Conservation (phyloP, 164 flowering plant species). For the Tinospora cordifolia region DNA sequence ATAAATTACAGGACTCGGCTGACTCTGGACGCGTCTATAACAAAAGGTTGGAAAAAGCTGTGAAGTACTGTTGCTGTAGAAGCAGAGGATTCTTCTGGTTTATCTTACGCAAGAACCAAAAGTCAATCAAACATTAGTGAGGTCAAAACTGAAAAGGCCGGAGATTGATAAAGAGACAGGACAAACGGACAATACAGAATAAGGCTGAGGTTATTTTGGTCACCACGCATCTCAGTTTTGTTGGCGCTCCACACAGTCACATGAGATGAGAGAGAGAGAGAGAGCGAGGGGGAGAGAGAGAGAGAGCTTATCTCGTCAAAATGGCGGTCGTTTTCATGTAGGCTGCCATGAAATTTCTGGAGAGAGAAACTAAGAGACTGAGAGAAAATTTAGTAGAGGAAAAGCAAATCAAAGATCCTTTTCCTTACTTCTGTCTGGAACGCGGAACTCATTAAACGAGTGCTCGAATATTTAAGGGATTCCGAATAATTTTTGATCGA, state of each 20-base stretch:
- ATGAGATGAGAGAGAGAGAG: not conserved
- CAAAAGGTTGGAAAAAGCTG: no score
- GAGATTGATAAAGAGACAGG: not conserved
- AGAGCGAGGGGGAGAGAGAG: not conserved
- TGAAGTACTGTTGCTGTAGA: no score
- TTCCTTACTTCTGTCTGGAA: not conserved
- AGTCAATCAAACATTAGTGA: no score
- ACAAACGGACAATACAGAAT: not conserved
- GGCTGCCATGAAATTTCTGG: slow-evolving; percentile 16
- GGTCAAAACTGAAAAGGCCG: no score
- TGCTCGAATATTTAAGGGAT: not conserved
- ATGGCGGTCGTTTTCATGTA: slow-evolving; percentile 13
- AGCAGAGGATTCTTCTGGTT: no score
- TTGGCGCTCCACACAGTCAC: not conserved
- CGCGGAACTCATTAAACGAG: slow-evolving; percentile 9
- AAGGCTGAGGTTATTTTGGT: not conserved
- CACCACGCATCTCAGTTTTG: not conserved
- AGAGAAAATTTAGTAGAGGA: not conserved
- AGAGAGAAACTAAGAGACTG: slow-evolving; percentile 1
- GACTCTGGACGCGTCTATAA: no score
- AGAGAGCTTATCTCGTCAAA: slow-evolving; percentile 12
- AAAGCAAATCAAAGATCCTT: not conserved
- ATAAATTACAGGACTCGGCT: no score
- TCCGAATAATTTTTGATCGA: not conserved
- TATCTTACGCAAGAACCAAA: no score